Evolutionary conservation across 768 basidiomycete species (phyloP).

Genomic region (Ramaria rubella): DNA sequence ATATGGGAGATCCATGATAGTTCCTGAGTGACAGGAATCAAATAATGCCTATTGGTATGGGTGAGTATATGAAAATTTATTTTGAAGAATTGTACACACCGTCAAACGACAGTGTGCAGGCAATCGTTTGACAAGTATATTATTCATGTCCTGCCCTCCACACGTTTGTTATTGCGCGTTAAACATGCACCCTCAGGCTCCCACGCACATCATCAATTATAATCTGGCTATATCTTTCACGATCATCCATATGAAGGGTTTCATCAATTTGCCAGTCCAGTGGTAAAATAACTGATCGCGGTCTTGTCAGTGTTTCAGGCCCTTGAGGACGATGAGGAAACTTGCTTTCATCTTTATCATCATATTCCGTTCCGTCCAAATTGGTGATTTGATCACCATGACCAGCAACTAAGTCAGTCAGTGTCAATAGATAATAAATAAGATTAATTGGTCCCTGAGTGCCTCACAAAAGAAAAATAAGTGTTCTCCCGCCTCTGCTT

Average conservation of each 20-base stretch:
- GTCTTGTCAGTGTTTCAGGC: background rate
- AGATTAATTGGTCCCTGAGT: background rate
- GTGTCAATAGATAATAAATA: background rate
- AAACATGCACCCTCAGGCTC: background rate
- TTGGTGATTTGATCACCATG: constrained; percentile 12
- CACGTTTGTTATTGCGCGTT: background rate
- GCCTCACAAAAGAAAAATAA: constrained; percentile 11
- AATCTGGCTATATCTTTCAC: background rate
- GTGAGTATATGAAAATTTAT: background rate
- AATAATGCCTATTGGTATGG: constrained; percentile 4
- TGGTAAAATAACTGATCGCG: constrained; percentile 9
- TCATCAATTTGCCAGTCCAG: constrained; percentile 7
- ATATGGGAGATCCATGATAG: constrained; percentile 10
- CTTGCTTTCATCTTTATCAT: constrained; percentile 9
- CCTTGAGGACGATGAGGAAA: background rate
- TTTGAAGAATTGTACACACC: constrained; percentile 1
- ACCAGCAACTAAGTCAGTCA: constrained; percentile 6
- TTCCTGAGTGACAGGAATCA: constrained; percentile 12
- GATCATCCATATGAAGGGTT: background rate
- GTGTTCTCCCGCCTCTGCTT: background rate
- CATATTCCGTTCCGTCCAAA: constrained; percentile 5
- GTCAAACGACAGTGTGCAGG: constrained; percentile 5
- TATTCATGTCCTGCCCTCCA: constrained; percentile 6
- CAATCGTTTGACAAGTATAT: constrained; percentile 5
- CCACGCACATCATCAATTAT: constrained; percentile 8